These are phyloP conservation scores for Huntiella decipiens DNA, from an alignment of 2,329 filamentous ascomycete species.

Conservation along the genomic window DNA sequence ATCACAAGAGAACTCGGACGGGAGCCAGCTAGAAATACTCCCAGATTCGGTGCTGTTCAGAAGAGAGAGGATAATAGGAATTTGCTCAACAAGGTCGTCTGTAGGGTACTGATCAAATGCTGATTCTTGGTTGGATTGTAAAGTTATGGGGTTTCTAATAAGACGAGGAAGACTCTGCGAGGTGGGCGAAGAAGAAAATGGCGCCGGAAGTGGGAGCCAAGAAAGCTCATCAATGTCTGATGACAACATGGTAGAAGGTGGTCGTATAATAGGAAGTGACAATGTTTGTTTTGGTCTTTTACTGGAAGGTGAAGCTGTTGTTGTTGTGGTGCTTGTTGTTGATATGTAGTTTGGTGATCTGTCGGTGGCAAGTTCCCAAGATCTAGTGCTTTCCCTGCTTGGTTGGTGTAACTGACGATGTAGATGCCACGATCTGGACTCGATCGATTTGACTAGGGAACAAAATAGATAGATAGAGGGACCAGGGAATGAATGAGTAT, in stretches of 20 bases:
- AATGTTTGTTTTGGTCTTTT: conserved; percentile 1
- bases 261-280: background rate
- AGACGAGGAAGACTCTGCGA: background rate
- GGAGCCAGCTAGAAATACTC: background rate
- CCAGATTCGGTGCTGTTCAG: background rate
- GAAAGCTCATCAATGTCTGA: background rate
- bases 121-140: too few relatives aligned
- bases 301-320: background rate
- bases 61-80: background rate
- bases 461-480: too few relatives aligned
- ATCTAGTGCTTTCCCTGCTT: too few relatives aligned
- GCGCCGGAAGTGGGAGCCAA: conserved; percentile 6
- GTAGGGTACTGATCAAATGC: too few relatives aligned
- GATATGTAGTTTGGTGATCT: too few relatives aligned
- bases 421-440: too few relatives aligned
- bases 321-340: too few relatives aligned
- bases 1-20: background rate
- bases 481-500: too few relatives aligned
- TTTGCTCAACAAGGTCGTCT: background rate
- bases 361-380: too few relatives aligned
- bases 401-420: too few relatives aligned
- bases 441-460: too few relatives aligned
- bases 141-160: background rate
- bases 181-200: background rate
- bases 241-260: background rate